Evolutionary conservation across 257 asterid species (phyloP), one percentile per base, ranked within the genome.

Genomic region (Knoxia roxburghii): DNA sequence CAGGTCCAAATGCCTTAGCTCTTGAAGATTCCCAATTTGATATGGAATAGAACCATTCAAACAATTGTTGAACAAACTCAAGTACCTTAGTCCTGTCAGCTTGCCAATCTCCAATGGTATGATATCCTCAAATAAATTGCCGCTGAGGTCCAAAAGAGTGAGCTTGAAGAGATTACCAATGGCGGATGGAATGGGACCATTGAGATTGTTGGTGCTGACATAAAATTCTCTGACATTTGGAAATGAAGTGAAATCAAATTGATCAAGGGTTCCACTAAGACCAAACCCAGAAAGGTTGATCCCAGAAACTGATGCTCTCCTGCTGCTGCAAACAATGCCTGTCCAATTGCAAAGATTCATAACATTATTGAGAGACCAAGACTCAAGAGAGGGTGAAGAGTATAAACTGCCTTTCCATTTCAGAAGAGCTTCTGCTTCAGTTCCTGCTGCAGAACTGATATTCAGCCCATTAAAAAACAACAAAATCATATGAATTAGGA

Each of bases 21-120:
- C 78, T 56, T 72, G 89, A 49, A 87, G 83, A 70, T 80, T 81
- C 65, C 87, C 80, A 53, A 91, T 79, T 73, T 89, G 84, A 71
- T 55, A 21, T 0, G 96, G 98, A 32, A 89, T 69, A 29, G 41
- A 56, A 32, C 95, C 95, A 14, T 13, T 40, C 5, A 91, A 71
- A 43, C 1, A 50, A 81, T 91, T 89, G 89, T 80, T 78, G 70
- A 29, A 71, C 26, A 89, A 72, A 65, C 80, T 81, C 14, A 91
- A 60, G 82, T 74, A 65, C 20, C 57, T 75, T 58, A 91, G 70
- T 68, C 70, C 77, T 35, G 40, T 80, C 80, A 91, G 73, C 9
- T 68, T n/a, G n/a, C n/a, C n/a, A n/a, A n/a, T n/a, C n/a, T n/a
- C n/a, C n/a, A n/a, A n/a, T n/a, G n/a, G n/a, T n/a, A n/a, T n/a